These are phyloP conservation scores for Lachancea fermentati DNA, from an alignment of 805 yeast genomes.

Conservation along the genomic window DNA sequence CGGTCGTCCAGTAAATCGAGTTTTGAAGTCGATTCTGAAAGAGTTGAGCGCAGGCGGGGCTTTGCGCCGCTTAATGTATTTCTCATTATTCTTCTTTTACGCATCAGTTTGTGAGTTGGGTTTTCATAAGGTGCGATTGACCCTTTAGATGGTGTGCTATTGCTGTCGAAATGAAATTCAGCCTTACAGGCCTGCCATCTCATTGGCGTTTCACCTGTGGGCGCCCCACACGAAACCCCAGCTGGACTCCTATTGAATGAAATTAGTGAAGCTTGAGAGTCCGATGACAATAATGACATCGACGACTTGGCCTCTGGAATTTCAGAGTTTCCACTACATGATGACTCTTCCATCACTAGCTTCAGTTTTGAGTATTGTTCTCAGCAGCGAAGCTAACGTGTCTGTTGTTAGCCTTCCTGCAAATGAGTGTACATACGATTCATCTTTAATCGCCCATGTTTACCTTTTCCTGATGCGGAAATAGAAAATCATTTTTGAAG, in stretches of 20 bases:
- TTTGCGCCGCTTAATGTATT: constrained; percentile 24
- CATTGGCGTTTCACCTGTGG: constrained; percentile 11
- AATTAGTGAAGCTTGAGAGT: neutral
- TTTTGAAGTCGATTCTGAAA: constrained; percentile 24
- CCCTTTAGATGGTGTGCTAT: constrained; percentile 28
- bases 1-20: constrained; percentile 28
- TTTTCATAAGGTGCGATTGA: constrained; percentile 13
- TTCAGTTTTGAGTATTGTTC: no score
- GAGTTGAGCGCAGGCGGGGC: constrained; percentile 23
- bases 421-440: neutral
- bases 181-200: constrained; percentile 26
- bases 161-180: constrained; percentile 28
- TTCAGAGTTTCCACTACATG: neutral
- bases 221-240: constrained; percentile 3
- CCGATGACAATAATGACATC: constrained; percentile 6
- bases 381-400: neutral
- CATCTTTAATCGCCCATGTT: neutral
- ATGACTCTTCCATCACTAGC: neutral
- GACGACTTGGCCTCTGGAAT: constrained; percentile 2
- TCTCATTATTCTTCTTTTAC: constrained; percentile 6
- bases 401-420: neutral
- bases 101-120: constrained; percentile 5
- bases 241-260: constrained; percentile 4
- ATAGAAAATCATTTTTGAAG: neutral
- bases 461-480: constrained; percentile 7